phyloP scores from a whole-genome alignment of 2,329 filamentous ascomycete genomes.

The Hypoxylon sp. region DNA sequence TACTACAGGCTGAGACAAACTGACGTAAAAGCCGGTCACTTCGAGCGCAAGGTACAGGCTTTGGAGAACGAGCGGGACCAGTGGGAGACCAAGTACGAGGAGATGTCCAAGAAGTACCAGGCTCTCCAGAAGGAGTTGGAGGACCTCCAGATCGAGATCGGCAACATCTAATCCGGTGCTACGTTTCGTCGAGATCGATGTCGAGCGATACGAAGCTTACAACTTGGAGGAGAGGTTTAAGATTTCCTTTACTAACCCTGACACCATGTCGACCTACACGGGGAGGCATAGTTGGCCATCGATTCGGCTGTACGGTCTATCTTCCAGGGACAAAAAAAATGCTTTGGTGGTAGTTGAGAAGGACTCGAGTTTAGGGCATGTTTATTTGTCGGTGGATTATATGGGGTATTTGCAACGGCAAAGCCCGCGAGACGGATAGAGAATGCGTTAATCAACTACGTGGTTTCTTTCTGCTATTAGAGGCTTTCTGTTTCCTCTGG shows the following conservation, averaged over 20 bases:
- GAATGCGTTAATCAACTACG: conserved; percentile 40
- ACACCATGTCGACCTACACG: conserved; percentile 37
- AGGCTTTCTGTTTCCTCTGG: conserved; percentile 73
- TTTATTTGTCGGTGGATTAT: conserved; percentile 35
- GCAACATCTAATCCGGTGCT: conserved; percentile 76
- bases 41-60: conserved; percentile 98
- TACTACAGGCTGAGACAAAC: conserved; percentile 87
- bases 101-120: conserved; percentile 94
- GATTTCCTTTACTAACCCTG: conserved; percentile 33
- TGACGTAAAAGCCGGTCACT: conserved; percentile 98
- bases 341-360: conserved; percentile 26
- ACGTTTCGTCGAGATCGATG: conserved; percentile 25
- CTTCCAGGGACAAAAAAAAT: conserved; percentile 27
- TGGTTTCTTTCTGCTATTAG: conserved; percentile 61
- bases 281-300: conserved; percentile 33
- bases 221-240: conserved; percentile 28
- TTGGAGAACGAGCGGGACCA: conserved; percentile 90
- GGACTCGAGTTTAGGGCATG: conserved; percentile 27
- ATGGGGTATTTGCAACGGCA: conserved; percentile 33
- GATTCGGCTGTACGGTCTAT: conserved; percentile 27
- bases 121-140: conserved; percentile 75
- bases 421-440: conserved; percentile 31
- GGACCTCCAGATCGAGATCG: conserved; percentile 89
- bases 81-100: conserved; percentile 98
- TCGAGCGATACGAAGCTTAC: conserved; percentile 25